Evolutionary conservation across 208 protist genomes (phyloP).

Genomic region (Tritrichomonas musculus): DNA sequence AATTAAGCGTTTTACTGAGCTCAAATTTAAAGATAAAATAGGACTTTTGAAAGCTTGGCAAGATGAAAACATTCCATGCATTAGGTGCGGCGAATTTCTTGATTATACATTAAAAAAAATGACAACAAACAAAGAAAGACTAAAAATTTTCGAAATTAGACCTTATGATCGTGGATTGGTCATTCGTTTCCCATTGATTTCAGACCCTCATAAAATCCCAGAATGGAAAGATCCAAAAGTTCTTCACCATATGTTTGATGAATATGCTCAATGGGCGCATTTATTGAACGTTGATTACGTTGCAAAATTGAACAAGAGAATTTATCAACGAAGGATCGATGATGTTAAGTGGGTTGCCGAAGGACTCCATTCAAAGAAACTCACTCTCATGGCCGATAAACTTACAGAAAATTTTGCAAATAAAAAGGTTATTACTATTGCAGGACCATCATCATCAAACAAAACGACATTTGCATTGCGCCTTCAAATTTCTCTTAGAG

Average conservation of each 20-base stretch:
- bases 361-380: not conserved
- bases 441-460: constrained; percentile 14
- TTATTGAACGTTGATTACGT: not conserved
- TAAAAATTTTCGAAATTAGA: not conserved
- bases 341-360: constrained; percentile 27
- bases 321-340: constrained; percentile 19
- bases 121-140: constrained; percentile 6
- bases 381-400: not conserved
- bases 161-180: not conserved
- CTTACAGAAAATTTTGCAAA: not conserved
- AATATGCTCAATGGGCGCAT: constrained; percentile 4
- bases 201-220: not conserved
- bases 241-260: not conserved
- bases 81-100: not conserved
- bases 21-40: not conserved
- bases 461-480: constrained; percentile 29
- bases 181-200: constrained; percentile 1
- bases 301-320: not conserved
- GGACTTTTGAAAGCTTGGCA: not conserved
- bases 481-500: not conserved
- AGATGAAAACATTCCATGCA: constrained; percentile 20
- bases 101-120: not conserved
- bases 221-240: not conserved
- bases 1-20: not conserved
- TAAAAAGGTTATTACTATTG: not conserved